Percentiles rank a stretch among this genome's conserved stretches.
Evolutionary conservation across 2,329 filamentous ascomycete genomes (phyloP).

Genomic region (Epicoccum nigrum): DNA sequence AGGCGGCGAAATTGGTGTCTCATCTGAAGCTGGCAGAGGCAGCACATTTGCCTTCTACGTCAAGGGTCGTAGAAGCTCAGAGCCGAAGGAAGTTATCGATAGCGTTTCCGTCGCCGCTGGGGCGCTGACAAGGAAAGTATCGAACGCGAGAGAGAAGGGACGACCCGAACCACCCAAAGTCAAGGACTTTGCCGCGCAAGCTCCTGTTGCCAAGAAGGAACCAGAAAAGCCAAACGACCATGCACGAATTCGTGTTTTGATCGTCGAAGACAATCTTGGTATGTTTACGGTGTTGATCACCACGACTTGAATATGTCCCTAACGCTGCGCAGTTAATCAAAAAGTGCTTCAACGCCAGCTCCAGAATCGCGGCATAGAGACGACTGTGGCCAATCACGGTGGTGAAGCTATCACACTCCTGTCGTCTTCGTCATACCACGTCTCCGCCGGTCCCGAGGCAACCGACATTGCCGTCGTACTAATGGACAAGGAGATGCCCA

Average conservation of each 20-base stretch:
- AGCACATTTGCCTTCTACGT: constrained; percentile 81
- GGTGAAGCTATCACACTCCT: constrained; percentile 56
- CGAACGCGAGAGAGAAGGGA: constrained; percentile 38
- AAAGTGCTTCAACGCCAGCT: constrained; percentile 58
- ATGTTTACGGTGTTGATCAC: not conserved
- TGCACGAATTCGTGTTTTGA: constrained; percentile 43
- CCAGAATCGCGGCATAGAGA: constrained; percentile 54
- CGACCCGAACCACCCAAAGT: constrained; percentile 31
- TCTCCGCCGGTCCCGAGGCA: constrained; percentile 32
- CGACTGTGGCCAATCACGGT: constrained; percentile 57
- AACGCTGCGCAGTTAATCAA: constrained; percentile 53
- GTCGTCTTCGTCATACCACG: constrained; percentile 52
- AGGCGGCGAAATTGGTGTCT: constrained; percentile 78
- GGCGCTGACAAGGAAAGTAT: constrained; percentile 35
- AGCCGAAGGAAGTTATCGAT: constrained; percentile 43
- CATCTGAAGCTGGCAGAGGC: constrained; percentile 69
- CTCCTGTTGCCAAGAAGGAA: constrained; percentile 11
- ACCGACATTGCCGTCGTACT: constrained; percentile 43
- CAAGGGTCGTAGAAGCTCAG: constrained; percentile 64
- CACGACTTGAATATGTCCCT: not conserved
- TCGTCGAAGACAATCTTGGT: constrained; percentile 53
- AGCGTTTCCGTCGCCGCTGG: constrained; percentile 27
- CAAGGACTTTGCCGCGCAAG: constrained; percentile 44
- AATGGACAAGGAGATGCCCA: constrained; percentile 52
- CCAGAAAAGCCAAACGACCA: constrained; percentile 19